Conservation (phyloP, 1,139 yeast species). For the Maudiozyma humilis region DNA sequence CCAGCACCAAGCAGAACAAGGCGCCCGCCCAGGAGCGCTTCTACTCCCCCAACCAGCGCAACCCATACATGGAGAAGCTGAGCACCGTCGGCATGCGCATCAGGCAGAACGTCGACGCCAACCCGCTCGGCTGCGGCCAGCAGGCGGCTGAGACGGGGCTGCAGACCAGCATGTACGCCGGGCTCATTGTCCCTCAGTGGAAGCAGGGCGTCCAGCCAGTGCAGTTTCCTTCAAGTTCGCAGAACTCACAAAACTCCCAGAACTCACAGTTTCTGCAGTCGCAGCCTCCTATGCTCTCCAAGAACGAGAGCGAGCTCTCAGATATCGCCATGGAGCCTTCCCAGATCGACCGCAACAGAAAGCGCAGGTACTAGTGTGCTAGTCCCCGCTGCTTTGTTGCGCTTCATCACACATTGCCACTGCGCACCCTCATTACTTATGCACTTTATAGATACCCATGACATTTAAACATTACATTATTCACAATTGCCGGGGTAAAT, state of each 20-base stretch:
- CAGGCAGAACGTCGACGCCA: slow-evolving; percentile 39
- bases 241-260: no score
- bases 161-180: slow-evolving; percentile 11
- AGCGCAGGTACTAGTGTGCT: background rate
- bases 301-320: background rate
- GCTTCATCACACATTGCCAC: no score
- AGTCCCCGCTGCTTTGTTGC: no score
- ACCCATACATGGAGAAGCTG: slow-evolving; percentile 31
- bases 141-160: background rate
- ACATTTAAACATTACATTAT: background rate
- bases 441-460: background rate
- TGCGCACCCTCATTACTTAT: no score
- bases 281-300: slow-evolving; percentile 26
- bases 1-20: slow-evolving; percentile 1
- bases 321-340: slow-evolving; percentile 16
- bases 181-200: slow-evolving; percentile 15
- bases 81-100: slow-evolving; percentile 63
- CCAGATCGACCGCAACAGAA: background rate
- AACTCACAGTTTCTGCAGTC: slow-evolving; percentile 5
- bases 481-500: background rate
- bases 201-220: slow-evolving; percentile 1
- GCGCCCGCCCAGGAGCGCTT: background rate
- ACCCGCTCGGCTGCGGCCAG: background rate
- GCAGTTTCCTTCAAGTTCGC: background rate
- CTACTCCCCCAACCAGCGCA: slow-evolving; percentile 3